Percentiles rank a stretch among this genome's conserved stretches.
These are phyloP conservation scores for Rhinocladiella mackenziei DNA, from an alignment of 2,329 filamentous ascomycete species.

Conservation along the genomic window DNA sequence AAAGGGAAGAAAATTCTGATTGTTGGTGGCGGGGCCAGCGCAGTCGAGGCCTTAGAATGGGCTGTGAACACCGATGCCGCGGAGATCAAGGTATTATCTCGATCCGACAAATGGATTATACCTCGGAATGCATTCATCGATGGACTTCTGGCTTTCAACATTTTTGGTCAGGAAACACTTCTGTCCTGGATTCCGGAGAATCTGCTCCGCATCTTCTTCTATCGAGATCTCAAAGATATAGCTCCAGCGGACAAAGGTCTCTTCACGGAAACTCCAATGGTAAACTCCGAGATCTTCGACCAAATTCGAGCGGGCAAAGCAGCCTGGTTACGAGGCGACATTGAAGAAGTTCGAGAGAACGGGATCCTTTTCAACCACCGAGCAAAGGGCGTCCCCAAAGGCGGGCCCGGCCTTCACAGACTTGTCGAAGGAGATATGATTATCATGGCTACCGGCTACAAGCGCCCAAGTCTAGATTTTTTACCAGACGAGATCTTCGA, in stretches of 20 bases:
- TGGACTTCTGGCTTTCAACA: slow-evolving; percentile 68
- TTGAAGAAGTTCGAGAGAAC: slow-evolving; percentile 59
- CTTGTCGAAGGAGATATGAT: slow-evolving; percentile 69
- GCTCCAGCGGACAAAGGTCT: slow-evolving; percentile 65
- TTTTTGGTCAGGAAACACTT: slow-evolving; percentile 71
- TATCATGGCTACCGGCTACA: slow-evolving; percentile 79
- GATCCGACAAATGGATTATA: slow-evolving; percentile 84
- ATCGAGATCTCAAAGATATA: slow-evolving; percentile 72
- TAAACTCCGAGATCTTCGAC: slow-evolving; percentile 75
- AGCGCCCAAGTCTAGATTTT: slow-evolving; percentile 68
- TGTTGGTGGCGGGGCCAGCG: slow-evolving; percentile 74
- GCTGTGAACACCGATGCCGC: slow-evolving; percentile 62
- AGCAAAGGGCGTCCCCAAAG: slow-evolving; percentile 66
- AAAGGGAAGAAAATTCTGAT: slow-evolving; percentile 71
- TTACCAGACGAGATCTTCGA: slow-evolving; percentile 69
- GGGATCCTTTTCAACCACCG: slow-evolving; percentile 70
- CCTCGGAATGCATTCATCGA: slow-evolving; percentile 74
- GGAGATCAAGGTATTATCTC: slow-evolving; percentile 68
- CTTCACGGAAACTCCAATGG: slow-evolving; percentile 84
- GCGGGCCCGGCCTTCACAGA: slow-evolving; percentile 66
- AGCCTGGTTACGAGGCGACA: slow-evolving; percentile 78
- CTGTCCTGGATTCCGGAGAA: slow-evolving; percentile 75
- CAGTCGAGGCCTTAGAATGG: slow-evolving; percentile 78
- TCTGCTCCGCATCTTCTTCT: slow-evolving; percentile 73
- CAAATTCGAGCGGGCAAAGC: slow-evolving; percentile 68